Percentiles rank a stretch among this genome's conserved stretches.
Conservation (phyloP, 345 rosid species). For the Eucalyptus microcorys region DNA sequence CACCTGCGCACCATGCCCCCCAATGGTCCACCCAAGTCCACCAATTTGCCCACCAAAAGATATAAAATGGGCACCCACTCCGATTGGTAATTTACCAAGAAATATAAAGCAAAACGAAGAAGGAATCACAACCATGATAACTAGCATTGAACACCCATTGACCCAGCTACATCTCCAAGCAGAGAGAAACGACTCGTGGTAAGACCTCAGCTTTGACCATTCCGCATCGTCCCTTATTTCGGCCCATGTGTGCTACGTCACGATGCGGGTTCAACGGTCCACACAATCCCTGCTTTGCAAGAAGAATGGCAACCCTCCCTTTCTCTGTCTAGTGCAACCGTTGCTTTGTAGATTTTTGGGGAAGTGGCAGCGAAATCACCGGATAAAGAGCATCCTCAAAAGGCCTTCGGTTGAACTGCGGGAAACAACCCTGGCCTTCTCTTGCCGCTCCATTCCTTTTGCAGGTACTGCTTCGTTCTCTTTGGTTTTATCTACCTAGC, state of each 20-base stretch:
- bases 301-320: not conserved
- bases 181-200: not conserved
- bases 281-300: not conserved
- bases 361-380: not conserved
- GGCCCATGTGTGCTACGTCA: not conserved
- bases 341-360: not conserved
- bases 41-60: not conserved
- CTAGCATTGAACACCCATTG: too few relatives aligned
- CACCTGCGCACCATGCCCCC: not conserved
- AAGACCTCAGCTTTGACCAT: not conserved
- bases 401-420: not conserved
- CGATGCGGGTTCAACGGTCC: not conserved
- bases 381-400: not conserved
- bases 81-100: not conserved
- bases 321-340: not conserved
- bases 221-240: too few relatives aligned
- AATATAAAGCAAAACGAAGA: not conserved
- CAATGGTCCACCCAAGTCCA: not conserved
- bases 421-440: too few relatives aligned
- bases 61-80: not conserved
- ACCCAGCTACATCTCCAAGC: not conserved
- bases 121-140: not conserved
- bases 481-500: not conserved
- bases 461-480: not conserved
- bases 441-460: not conserved